Conservation (phyloP, 371 early-diverging fungal species). For the Mortierella sp. region DNA sequence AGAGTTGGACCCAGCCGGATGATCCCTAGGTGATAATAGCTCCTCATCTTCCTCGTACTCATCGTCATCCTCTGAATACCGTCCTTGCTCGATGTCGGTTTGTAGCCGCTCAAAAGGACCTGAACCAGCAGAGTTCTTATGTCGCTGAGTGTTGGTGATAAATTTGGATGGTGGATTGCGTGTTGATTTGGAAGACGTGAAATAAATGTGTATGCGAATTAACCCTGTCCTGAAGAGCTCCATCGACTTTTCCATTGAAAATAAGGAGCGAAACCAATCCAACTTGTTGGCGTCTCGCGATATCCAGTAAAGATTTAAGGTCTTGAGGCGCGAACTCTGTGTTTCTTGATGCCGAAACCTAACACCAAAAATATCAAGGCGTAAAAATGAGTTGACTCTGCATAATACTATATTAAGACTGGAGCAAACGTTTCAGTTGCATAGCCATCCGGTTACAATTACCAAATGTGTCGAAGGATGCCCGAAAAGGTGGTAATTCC, state of each 20-base stretch:
- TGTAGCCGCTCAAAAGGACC: background rate
- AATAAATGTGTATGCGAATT: slow-evolving; percentile 56
- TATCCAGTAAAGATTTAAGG: slow-evolving; percentile 54
- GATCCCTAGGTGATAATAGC: slow-evolving; percentile 39
- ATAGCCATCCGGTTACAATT: slow-evolving; percentile 43
- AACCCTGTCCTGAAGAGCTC: slow-evolving; percentile 55
- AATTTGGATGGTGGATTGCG: slow-evolving; percentile 1
- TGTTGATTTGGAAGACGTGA: slow-evolving; percentile 26
- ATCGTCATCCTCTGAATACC: slow-evolving; percentile 52
- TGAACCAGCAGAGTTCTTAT: background rate
- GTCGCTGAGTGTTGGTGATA: slow-evolving; percentile 3
- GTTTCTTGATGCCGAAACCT: slow-evolving; percentile 58
- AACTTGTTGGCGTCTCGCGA: slow-evolving; percentile 49
- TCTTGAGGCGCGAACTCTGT: slow-evolving; percentile 47
- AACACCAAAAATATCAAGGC: slow-evolving; percentile 62
- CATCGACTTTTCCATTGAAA: slow-evolving; percentile 55
- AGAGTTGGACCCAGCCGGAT: slow-evolving; percentile 19
- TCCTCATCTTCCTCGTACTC: slow-evolving; percentile 42
- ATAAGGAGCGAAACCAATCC: slow-evolving; percentile 55
- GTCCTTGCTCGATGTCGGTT: background rate
- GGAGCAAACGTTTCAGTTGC: slow-evolving; percentile 45
- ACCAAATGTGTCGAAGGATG: slow-evolving; percentile 80
- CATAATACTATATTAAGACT: slow-evolving; percentile 38
- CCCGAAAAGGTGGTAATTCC: slow-evolving; percentile 87
- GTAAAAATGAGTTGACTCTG: slow-evolving; percentile 22